A percentile compares a stretch with the other conserved stretches of the same genome.
Evolutionary conservation across 768 basidiomycete genomes (phyloP).

Genomic region (Agaricus subrufescens): DNA sequence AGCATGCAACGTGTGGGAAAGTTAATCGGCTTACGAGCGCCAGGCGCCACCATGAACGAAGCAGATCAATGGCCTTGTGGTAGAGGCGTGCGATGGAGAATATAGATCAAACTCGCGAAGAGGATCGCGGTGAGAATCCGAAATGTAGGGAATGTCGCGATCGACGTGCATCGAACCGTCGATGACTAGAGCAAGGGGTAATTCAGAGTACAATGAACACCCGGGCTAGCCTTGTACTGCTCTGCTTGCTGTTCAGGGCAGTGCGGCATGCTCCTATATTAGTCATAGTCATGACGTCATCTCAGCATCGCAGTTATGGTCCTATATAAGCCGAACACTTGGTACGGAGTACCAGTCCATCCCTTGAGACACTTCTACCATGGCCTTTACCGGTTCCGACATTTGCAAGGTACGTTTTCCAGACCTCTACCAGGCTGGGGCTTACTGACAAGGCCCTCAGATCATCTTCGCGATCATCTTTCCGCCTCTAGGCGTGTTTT

Average conservation of each 20-base stretch:
- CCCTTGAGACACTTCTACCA: constrained; percentile 19
- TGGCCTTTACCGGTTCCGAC: constrained; percentile 72
- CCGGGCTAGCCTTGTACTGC: no score
- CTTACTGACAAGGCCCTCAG: constrained; percentile 25
- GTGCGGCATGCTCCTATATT: no score
- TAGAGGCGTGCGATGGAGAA: constrained; percentile 20
- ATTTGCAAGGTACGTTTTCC: constrained; percentile 62
- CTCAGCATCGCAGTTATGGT: neutral
- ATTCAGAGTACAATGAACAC: neutral
- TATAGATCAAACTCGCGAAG: constrained; percentile 55
- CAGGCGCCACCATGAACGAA: constrained; percentile 87
- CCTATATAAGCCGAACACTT: constrained; percentile 3
- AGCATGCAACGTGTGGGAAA: neutral
- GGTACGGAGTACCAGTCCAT: neutral
- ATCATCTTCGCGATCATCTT: constrained; percentile 60
- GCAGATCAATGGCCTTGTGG: constrained; percentile 43
- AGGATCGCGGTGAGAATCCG: constrained; percentile 18
- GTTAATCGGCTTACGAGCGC: constrained; percentile 51
- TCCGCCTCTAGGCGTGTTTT: constrained; percentile 83
- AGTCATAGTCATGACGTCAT: constrained; percentile 9
- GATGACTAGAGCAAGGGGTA: neutral
- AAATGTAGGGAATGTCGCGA: constrained; percentile 36
- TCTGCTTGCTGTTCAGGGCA: no score
- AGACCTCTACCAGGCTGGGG: neutral
- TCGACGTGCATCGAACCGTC: constrained; percentile 20